Percentiles rank a stretch among this genome's conserved stretches.
These are phyloP conservation scores for Ambrosia hybrid DNA, from an alignment of 140 eudicot genomes.

Conservation along the genomic window DNA sequence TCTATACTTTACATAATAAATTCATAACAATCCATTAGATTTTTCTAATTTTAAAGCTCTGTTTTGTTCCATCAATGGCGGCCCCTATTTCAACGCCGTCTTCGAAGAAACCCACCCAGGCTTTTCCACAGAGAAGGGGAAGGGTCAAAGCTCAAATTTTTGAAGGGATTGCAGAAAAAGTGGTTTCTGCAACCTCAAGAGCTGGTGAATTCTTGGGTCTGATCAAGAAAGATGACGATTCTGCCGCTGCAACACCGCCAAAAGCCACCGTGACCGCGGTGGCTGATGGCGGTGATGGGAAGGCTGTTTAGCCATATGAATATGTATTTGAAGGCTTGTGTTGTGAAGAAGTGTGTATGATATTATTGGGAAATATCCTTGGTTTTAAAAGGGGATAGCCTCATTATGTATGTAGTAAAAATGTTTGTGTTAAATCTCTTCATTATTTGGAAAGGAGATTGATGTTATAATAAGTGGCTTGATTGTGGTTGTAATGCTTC, in stretches of 20 bases:
- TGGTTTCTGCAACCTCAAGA: constrained; percentile 35
- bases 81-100: constrained; percentile 18
- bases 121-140: constrained; percentile 44
- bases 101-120: constrained; percentile 12
- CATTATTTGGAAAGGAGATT: not conserved
- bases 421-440: too few relatives aligned
- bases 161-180: constrained; percentile 29
- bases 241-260: constrained; percentile 29
- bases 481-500: too few relatives aligned
- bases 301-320: not conserved
- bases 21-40: not conserved
- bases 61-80: constrained; percentile 30
- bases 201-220: constrained; percentile 36
- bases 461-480: not conserved
- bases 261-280: not conserved
- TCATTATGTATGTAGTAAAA: not conserved
- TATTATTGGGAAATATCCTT: not conserved
- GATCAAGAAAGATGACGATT: constrained; percentile 28
- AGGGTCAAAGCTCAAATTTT: constrained; percentile 46
- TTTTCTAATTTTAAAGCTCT: not conserved
- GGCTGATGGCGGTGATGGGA: not conserved
- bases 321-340: not conserved
- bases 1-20: too few relatives aligned
- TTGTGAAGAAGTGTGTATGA: not conserved
- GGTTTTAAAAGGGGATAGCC: not conserved